phyloP scores from a whole-genome alignment of 2,329 filamentous ascomycete genomes.

The Grosmannia clavigera region DNA sequence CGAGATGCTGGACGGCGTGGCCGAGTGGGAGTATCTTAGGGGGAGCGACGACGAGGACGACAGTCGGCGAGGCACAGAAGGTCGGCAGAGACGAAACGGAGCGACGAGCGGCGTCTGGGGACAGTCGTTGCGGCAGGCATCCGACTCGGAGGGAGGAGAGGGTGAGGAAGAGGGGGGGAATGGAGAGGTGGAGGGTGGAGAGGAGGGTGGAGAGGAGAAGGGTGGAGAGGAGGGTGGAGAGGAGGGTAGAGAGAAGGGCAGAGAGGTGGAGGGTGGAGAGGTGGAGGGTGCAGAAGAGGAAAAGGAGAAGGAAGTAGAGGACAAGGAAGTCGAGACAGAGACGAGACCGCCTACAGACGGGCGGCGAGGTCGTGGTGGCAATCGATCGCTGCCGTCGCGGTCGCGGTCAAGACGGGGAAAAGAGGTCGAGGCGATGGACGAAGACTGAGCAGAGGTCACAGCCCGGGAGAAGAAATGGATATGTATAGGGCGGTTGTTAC shows the following conservation, averaged over 20 bases:
- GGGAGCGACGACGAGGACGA: slow-evolving; percentile 18
- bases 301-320: background rate
- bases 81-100: background rate
- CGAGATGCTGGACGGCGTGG: slow-evolving; percentile 49
- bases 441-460: background rate
- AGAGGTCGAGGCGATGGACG: slow-evolving; percentile 3
- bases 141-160: slow-evolving; percentile 4
- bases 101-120: slow-evolving; percentile 2
- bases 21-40: slow-evolving; percentile 41
- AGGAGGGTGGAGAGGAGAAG: background rate
- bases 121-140: slow-evolving; percentile 7
- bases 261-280: too few relatives aligned
- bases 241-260: background rate
- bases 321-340: background rate
- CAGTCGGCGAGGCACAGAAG: background rate
- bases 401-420: background rate
- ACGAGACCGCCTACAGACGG: background rate
- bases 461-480: background rate
- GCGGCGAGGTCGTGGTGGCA: background rate
- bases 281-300: background rate
- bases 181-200: too few relatives aligned
- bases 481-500: background rate
- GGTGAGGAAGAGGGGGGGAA: background rate
- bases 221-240: background rate
- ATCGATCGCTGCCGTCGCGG: slow-evolving; percentile 2